Conservation (phyloP, 176 grass and related monocot genomes). For the Melocanna baccifera region DNA sequence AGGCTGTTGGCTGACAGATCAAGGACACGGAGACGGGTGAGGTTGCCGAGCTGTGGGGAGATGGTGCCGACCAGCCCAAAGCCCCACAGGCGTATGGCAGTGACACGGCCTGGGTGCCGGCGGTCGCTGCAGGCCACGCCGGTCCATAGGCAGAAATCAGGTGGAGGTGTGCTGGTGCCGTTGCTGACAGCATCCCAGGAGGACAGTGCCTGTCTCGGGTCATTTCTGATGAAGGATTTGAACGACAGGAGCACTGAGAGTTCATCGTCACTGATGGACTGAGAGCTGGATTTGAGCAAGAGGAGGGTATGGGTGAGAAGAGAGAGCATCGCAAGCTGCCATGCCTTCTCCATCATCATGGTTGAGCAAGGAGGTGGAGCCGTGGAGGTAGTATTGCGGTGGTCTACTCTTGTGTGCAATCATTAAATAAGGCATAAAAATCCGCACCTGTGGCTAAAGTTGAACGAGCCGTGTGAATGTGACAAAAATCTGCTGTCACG, state of each 20-base stretch:
- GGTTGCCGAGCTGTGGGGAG: conserved; percentile 13
- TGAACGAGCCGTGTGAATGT: no score
- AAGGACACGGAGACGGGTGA: conserved; percentile 12
- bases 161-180: neutral
- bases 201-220: neutral
- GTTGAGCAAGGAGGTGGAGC: neutral
- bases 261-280: neutral
- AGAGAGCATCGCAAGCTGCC: neutral
- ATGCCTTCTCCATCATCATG: neutral
- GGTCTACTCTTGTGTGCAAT: neutral
- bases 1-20: conserved; percentile 18
- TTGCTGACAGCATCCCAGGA: neutral
- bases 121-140: neutral
- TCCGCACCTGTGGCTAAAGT: neutral
- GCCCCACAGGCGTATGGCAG: neutral
- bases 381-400: neutral
- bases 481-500: no score
- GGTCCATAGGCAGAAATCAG: conserved; percentile 21
- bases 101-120: neutral
- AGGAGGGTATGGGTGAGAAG: conserved; percentile 11
- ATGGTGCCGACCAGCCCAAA: neutral
- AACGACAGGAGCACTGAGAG: neutral
- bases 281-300: conserved; percentile 9
- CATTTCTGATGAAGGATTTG: conserved; percentile 29
- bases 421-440: neutral